Percentiles rank a stretch among this genome's conserved stretches.
These are phyloP conservation scores for Phialophora chinensis DNA, from an alignment of 2,329 filamentous ascomycete species.

Conservation along the genomic window DNA sequence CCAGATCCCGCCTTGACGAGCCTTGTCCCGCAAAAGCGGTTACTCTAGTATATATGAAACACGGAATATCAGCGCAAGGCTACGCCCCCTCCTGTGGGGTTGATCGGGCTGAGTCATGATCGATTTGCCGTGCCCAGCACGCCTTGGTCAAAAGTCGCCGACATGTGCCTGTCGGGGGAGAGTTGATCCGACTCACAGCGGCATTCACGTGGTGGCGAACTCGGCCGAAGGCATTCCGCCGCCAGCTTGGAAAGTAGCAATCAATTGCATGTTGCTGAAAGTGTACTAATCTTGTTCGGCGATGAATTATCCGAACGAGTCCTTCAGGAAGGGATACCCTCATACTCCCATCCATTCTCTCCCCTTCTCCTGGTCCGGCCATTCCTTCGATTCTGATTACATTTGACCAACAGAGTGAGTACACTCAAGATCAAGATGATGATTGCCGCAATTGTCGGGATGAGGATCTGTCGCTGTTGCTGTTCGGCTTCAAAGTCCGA, in stretches of 20 bases:
- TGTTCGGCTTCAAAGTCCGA: conserved; percentile 50
- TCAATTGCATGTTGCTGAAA: background rate
- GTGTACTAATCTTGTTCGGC: background rate
- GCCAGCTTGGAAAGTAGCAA: background rate
- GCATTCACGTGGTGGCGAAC: too few relatives aligned
- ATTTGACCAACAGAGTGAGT: conserved; percentile 68
- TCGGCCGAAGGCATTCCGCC: background rate
- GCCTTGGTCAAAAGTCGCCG: conserved; percentile 26
- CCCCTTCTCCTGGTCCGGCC: conserved; percentile 59
- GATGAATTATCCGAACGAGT: background rate
- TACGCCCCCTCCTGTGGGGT: conserved; percentile 1
- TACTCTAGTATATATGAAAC: too few relatives aligned
- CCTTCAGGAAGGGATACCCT: conserved; percentile 64
- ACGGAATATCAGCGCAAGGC: background rate
- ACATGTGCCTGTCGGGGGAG: conserved; percentile 16
- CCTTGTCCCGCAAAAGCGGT: background rate
- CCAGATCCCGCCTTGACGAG: background rate
- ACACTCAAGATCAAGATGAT: conserved; percentile 67
- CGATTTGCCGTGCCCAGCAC: background rate
- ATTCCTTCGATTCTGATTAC: conserved; percentile 64
- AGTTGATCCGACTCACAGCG: conserved; percentile 9
- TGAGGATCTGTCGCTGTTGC: conserved; percentile 58
- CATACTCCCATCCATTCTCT: conserved; percentile 67
- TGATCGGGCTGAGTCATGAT: conserved; percentile 7
- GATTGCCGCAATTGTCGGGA: conserved; percentile 67